Base-by-base conservation (phyloP, 1,284 basidiomycete genomes). In the Fomitiporia mediterranea region DNA sequence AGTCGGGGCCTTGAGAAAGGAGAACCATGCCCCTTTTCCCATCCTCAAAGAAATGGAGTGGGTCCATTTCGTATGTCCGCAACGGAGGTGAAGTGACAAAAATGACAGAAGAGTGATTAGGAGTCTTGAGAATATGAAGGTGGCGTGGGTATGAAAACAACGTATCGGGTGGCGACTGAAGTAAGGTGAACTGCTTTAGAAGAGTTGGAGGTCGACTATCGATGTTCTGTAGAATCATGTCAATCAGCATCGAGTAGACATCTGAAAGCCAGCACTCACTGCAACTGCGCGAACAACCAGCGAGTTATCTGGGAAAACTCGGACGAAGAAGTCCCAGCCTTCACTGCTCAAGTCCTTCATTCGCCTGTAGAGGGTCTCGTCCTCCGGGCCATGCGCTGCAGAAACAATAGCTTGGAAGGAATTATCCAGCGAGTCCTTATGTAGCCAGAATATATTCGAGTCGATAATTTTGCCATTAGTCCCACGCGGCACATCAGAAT, bases 181-280 rank as follows among this genome's bases (percentile, higher is more conserved):
- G 81, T 13, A 94, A 70, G 2, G 81, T 83, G 64, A 91, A 86
- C 51, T 89, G 84, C 64, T 81, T 83, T 34, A 95, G 76, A 6
- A 95, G 74, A 0, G 92, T 94, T 1, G 93, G 93, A 4, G 94
- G 93, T 61, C 87, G 81, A n/a, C 87, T 79, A 65, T 95, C 91
- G 60, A 96, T 83, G 69, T 95, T 94, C 92, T 82, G 55, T 1
- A 17, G 13, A 13, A 27, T 39, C 11, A 21, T 25, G 17, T 34
- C 32, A 38, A 15, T 35, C 7, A 35, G 27, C 27, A 13, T 19
- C 15, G 30, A 19, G 11, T 48, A 40, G 1, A 38, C 23, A 43
- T 4, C 6, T 17, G 17, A 2, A 39, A 51, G 28, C 47, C 72
- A 88, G 67, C 68, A 91, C 91, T 44, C 68, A 91, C 91, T 42